Evolutionary conservation across 495 filamentous ascomycete genomes (phyloP), one percentile per base, ranked within the genome.

Genomic region (Sabuloglossum arenarium): DNA sequence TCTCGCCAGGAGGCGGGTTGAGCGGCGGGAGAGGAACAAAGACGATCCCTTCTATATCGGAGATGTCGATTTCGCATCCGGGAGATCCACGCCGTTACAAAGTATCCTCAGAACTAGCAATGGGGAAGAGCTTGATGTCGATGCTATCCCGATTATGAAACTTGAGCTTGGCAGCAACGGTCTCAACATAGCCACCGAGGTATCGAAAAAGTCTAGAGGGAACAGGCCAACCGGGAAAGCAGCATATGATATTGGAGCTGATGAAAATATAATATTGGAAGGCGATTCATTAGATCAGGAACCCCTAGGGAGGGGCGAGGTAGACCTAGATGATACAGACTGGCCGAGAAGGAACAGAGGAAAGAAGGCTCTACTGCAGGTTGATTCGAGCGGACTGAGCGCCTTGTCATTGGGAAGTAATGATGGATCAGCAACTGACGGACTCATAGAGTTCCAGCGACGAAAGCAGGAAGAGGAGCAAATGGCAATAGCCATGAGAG

Each of bases 11-110:
- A 73, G 82, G 59, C 81, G 77, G 54, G 67, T 75, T 0, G 84
- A 90, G 59, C 75, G 88, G 28, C 66, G 74, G 43, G 87, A 90
- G 61, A 76, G 86, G 46, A 85, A 94, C 66, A 81, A 75, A 58
- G 90, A 96, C 61, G 91, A 98, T 64, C 91, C 91, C 3, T 98
- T 95, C 64, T 97, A 98, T 63, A 98, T 98, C 42, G 73, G 72
- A 30, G 64, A 71, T 16, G 72, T 73, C 1, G 78, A 73, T 25
- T 61, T 59, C 0, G 61, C 63, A 9, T 75, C 72, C 8, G 78
- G 72, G 37, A 71, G 70, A 10, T 82, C 78, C 0, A 86, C 85
- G 0, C 81, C 84, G 1, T 75, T 86, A 55, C 80, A 86, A 62
- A 81, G 80, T 55, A 80, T 86, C 39, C 71, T 88, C 0, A 73